These are phyloP conservation scores for Mycena galopus DNA, from an alignment of 768 basidiomycete genomes.

Conservation along the genomic window DNA sequence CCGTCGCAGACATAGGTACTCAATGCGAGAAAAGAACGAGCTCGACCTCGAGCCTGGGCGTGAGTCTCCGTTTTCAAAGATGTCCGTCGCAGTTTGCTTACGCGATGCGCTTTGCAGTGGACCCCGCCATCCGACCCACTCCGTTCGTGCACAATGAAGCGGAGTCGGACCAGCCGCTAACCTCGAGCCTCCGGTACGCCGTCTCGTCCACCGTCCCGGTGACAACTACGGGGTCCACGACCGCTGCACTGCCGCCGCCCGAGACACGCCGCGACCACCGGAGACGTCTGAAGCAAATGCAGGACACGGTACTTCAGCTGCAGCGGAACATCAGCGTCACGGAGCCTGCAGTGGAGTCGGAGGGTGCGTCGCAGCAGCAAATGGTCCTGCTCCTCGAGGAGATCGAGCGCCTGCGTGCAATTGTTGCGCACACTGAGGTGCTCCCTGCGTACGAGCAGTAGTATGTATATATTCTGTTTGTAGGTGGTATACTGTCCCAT, in stretches of 20 bases:
- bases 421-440: background rate
- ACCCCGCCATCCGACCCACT: too few species aligned
- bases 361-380: background rate
- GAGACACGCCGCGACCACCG: background rate
- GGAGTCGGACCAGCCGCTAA: background rate
- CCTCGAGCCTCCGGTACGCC: background rate
- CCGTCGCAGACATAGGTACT: background rate
- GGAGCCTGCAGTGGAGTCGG: background rate
- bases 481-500: too few species aligned
- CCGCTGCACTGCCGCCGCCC: background rate
- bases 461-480: too few species aligned
- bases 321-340: slow-evolving; percentile 1
- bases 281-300: slow-evolving; percentile 5
- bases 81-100: background rate
- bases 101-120: too few species aligned
- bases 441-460: slow-evolving; percentile 2
- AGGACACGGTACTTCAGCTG: background rate
- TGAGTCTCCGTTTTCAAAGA: background rate
- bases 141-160: background rate
- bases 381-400: background rate
- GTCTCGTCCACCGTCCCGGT: background rate
- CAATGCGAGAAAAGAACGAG: background rate
- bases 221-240: background rate
- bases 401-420: slow-evolving; percentile 5
- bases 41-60: slow-evolving; percentile 5